Evolutionary conservation across 148 eudicot genomes (phyloP).

Genomic region (Fagopyrum esculentum): DNA sequence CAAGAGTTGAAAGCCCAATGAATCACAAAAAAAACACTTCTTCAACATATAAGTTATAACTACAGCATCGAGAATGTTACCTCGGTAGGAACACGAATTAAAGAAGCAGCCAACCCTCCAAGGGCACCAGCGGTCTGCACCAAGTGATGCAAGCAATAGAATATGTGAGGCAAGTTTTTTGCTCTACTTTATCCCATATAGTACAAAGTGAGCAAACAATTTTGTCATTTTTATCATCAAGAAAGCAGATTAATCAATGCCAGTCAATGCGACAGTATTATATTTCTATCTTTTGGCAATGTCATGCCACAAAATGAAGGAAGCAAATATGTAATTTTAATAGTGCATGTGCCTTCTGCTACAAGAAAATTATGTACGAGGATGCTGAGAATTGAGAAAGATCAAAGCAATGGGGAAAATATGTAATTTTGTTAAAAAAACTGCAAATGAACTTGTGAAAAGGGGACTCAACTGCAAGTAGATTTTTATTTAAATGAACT

Average conservation of each 20-base stretch:
- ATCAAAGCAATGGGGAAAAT: not conserved
- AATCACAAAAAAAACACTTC: conserved; percentile 7
- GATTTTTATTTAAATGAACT: not conserved
- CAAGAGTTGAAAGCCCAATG: conserved; percentile 16
- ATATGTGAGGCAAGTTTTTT: not conserved
- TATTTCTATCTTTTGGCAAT: not conserved
- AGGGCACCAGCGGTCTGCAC: conserved; percentile 84
- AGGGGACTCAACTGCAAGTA: not conserved
- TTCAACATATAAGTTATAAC: not conserved
- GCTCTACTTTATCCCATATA: not conserved
- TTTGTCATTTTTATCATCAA: not conserved
- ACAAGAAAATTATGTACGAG: not conserved
- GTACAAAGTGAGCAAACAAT: not conserved
- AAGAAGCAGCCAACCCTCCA: conserved; percentile 94
- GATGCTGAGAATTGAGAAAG: not conserved
- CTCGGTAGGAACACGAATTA: conserved; percentile 95
- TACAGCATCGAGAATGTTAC: conserved; percentile 23
- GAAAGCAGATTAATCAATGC: not conserved
- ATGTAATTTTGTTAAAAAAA: not conserved
- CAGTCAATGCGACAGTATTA: not conserved
- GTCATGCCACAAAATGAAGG: not conserved
- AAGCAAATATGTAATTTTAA: not conserved
- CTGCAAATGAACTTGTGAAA: not conserved
- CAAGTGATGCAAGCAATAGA: conserved; percentile 14
- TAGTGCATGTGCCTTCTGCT: not conserved